Evolutionary conservation across 176 grass and related monocot genomes (phyloP), one percentile per base, ranked within the genome.

Genomic region (Aegilops longissima): DNA sequence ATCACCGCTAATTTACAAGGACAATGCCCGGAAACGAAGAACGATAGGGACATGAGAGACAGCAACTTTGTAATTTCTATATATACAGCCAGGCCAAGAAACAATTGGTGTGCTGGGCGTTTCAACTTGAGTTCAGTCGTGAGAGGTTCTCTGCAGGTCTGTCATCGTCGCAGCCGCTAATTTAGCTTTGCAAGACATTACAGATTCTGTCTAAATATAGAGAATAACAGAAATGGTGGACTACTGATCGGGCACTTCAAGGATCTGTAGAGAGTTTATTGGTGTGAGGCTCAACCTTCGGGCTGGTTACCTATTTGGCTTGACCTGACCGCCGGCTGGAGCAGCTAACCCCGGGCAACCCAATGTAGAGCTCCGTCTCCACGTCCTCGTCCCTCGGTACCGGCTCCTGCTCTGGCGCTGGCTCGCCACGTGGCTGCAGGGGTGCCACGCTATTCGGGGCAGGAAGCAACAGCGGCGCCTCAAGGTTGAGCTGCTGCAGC

Each of bases 301-400:
- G 9, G 5, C 62, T 21, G 17, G 62, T 73, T 29, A 34, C 36
- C 73, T 76, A 52, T n/a, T 76, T 76, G 73, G 17, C 20, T 87
- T 66, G 87, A 51, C 82, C 77, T 18, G 68, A 81, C 30, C 70
- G 36, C 38, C 81, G 27, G 18, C 31, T 84, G 80, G 80, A 80
- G 58, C 44, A 68, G 78, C 83, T 86, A 23, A 77, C 38, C 18
- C 80, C 88, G 5, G 90, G 86, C 44, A 90, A 81, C 25, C 93
- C 93, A 69, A 95, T 90, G 87, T 77, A 87, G 24, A 95, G 77
- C 18, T 95, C 93, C 34, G 93, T 95, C 85, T 90, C 93, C 52
- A 95, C 90, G 9, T 92, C 62, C 12, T 74, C 27, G 6, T 25
- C 67, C n/a, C 27, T 80, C 8, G 49, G 68, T 61, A 24, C 61